These are phyloP conservation scores for Daldinia decipiens DNA, from an alignment of 495 filamentous ascomycete genomes.

Conservation along the genomic window DNA sequence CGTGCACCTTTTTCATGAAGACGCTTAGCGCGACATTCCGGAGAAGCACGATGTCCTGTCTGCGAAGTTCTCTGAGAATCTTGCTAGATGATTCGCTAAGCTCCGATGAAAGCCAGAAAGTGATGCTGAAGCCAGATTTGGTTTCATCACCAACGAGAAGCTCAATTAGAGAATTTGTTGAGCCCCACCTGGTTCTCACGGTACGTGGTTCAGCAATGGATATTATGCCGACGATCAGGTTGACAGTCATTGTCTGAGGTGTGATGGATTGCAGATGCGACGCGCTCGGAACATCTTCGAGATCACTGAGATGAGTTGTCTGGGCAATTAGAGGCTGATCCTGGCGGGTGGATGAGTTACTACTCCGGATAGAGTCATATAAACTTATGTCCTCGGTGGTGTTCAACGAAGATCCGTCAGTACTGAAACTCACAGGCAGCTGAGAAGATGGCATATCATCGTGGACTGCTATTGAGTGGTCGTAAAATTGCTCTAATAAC, in stretches of 20 bases:
- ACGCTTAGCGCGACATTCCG: slow-evolving; percentile 78
- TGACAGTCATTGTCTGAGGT: slow-evolving; percentile 82
- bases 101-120: slow-evolving; percentile 75
- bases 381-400: slow-evolving; percentile 41
- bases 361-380: slow-evolving; percentile 18
- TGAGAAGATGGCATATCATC: slow-evolving; percentile 65
- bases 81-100: slow-evolving; percentile 47
- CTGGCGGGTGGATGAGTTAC: slow-evolving; percentile 16
- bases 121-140: slow-evolving; percentile 79
- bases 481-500: slow-evolving; percentile 69
- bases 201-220: slow-evolving; percentile 71
- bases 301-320: slow-evolving; percentile 63
- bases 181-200: slow-evolving; percentile 62
- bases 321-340: slow-evolving; percentile 5
- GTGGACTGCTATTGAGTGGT: slow-evolving; percentile 76
- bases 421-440: slow-evolving; percentile 47
- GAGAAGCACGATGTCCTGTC: slow-evolving; percentile 78
- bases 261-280: slow-evolving; percentile 72
- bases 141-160: slow-evolving; percentile 89
- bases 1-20: slow-evolving; percentile 80
- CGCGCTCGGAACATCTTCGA: slow-evolving; percentile 76
- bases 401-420: slow-evolving; percentile 40
- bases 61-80: slow-evolving; percentile 65
- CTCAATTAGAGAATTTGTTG: slow-evolving; percentile 73
- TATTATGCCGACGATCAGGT: slow-evolving; percentile 81